Evolutionary conservation across 108 stramenopile species (phyloP).

Genomic region (Aurantiochytrium sp.): DNA sequence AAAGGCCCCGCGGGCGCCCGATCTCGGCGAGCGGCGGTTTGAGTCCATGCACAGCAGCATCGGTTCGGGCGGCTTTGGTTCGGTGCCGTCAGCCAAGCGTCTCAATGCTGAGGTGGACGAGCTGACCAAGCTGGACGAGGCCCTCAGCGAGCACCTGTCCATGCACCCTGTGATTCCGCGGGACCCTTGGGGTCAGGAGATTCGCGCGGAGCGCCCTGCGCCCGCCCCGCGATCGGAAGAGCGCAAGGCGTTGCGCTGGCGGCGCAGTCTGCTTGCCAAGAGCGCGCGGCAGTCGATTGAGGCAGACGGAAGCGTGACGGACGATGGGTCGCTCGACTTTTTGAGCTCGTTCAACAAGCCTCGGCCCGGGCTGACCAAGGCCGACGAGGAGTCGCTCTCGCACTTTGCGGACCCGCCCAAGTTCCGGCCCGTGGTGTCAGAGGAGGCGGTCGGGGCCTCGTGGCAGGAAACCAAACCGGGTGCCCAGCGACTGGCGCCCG

Average conservation of each 20-base stretch:
- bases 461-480: not conserved
- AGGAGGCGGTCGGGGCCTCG: not conserved
- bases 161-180: not conserved
- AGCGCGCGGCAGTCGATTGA: not conserved
- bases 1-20: too few species aligned
- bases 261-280: not conserved
- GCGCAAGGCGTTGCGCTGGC: constrained; percentile 10
- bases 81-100: not conserved
- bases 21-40: too few species aligned
- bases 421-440: not conserved
- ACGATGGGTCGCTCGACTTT: not conserved
- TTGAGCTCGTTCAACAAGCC: not conserved
- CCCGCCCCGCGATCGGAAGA: not conserved
- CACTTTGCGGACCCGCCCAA: not conserved
- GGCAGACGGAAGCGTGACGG: not conserved
- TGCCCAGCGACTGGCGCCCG: not conserved
- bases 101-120: not conserved
- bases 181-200: not conserved
- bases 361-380: not conserved
- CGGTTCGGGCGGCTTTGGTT: not conserved
- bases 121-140: not conserved
- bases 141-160: not conserved
- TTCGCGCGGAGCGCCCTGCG: not conserved
- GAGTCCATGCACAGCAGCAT: too few species aligned
- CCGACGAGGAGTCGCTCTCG: not conserved